Evolutionary conservation across 495 filamentous ascomycete genomes (phyloP).

Genomic region (Penicillium nucicola): DNA sequence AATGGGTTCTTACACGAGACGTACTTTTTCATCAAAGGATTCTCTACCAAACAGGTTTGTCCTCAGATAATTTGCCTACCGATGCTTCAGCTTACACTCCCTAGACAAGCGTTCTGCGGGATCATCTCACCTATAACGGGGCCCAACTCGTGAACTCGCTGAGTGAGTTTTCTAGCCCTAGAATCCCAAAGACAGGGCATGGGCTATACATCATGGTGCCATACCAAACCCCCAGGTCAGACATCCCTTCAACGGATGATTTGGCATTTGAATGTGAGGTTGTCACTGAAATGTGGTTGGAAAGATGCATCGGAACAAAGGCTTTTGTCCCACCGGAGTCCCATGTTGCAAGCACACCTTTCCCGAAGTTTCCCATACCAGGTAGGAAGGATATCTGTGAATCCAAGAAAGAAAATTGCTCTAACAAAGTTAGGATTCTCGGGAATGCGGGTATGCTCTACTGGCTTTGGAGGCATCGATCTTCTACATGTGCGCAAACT

Average conservation of each 20-base stretch:
- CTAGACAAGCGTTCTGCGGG: constrained; percentile 43
- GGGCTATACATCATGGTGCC: constrained; percentile 54
- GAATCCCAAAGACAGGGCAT: constrained; percentile 38
- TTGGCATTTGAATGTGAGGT: constrained; percentile 44
- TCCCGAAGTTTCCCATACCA: constrained; percentile 63
- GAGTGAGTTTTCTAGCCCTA: constrained; percentile 35
- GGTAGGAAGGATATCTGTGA: constrained; percentile 34
- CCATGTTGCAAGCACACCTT: constrained; percentile 72
- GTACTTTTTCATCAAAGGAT: constrained; percentile 65
- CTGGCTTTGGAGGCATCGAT: constrained; percentile 80
- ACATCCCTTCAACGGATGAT: constrained; percentile 40
- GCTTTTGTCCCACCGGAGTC: constrained; percentile 64
- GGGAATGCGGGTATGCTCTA: constrained; percentile 68
- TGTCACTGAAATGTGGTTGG: constrained; percentile 92
- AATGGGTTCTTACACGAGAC: constrained; percentile 38
- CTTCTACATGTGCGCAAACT: constrained; percentile 77
- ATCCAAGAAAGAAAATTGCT: not conserved
- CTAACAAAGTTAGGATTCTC: constrained; percentile 52
- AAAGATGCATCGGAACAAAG: constrained; percentile 77
- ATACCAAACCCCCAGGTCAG: constrained; percentile 39
- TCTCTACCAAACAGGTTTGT: constrained; percentile 52
- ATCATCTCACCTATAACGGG: constrained; percentile 53
- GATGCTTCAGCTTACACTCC: constrained; percentile 14
- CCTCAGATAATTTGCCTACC: not conserved
- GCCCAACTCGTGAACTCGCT: constrained; percentile 45